Conservation (phyloP, 306 rosid genomes). For the Vigna reflexopilosa region DNA sequence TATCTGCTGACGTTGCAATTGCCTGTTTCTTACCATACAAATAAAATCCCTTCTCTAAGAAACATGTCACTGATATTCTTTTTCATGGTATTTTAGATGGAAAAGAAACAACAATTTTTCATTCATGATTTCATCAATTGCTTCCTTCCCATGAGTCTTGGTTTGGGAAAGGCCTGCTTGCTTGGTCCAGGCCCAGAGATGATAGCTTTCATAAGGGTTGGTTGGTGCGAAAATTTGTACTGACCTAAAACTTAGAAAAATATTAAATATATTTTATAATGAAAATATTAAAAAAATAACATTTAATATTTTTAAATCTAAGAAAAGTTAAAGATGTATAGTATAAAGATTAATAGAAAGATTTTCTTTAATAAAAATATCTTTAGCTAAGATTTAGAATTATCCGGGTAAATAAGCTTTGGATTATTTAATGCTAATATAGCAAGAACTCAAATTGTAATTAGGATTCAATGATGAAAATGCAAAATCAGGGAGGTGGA, state of each 20-base stretch:
- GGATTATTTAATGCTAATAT: background rate
- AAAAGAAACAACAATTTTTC: background rate
- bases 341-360: background rate
- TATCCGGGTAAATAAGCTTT: background rate
- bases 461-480: background rate
- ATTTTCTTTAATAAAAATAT: background rate
- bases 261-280: too few relatives aligned
- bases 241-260: background rate
- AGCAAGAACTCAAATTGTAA: background rate
- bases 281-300: too few relatives aligned
- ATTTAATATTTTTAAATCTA: too few relatives aligned
- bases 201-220: background rate
- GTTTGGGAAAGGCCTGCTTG: background rate
- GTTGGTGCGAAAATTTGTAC: background rate
- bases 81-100: background rate
- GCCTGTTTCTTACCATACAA: background rate
- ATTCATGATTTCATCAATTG: background rate
- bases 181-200: background rate
- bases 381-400: background rate
- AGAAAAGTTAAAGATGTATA: background rate
- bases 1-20: background rate
- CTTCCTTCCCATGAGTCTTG: background rate
- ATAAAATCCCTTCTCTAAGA: too few relatives aligned
- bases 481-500: too few relatives aligned
- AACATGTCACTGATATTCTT: too few relatives aligned